Evolutionary conservation across 23 red algal species (phyloP).

Genomic region (Gracilariopsis chorda): DNA sequence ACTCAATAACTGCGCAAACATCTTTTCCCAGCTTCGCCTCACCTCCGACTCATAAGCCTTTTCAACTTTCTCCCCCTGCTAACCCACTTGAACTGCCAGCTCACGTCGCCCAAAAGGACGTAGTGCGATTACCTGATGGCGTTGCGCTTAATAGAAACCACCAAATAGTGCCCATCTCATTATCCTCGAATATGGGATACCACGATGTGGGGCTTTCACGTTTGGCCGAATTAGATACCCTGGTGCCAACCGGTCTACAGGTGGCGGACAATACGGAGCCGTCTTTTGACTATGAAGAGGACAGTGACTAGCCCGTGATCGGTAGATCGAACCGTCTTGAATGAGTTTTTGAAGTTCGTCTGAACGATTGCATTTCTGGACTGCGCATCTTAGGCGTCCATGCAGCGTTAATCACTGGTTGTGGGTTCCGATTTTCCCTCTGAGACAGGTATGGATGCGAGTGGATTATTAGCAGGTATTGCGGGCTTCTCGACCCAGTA

Average conservation of each 20-base stretch:
- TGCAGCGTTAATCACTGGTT: no score
- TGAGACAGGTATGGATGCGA: no score
- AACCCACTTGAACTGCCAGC: no score
- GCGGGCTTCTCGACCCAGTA: no score
- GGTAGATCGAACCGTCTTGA: no score
- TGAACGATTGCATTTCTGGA: no score
- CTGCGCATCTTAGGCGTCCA: no score
- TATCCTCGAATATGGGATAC: background rate
- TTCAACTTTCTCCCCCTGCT: slow-evolving; percentile 92
- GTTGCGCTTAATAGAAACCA: slow-evolving; percentile 39
- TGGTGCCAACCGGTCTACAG: slow-evolving; percentile 28
- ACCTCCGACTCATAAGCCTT: slow-evolving; percentile 76
- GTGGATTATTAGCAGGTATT: no score
- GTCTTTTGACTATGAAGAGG: background rate
- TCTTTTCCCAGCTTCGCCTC: slow-evolving; percentile 68
- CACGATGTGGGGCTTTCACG: slow-evolving; percentile 63
- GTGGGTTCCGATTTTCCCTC: no score
- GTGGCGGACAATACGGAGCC: slow-evolving; percentile 71
- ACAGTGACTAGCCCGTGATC: no score
- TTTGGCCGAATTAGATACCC: slow-evolving; percentile 37
- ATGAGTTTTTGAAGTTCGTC: no score
- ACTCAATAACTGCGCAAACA: slow-evolving; percentile 94
- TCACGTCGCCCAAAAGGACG: slow-evolving; percentile 69
- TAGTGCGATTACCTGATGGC: slow-evolving; percentile 80
- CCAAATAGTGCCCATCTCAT: background rate